Base-by-base conservation (phyloP, 441 rosid species). In the Mallotus repandus region DNA sequence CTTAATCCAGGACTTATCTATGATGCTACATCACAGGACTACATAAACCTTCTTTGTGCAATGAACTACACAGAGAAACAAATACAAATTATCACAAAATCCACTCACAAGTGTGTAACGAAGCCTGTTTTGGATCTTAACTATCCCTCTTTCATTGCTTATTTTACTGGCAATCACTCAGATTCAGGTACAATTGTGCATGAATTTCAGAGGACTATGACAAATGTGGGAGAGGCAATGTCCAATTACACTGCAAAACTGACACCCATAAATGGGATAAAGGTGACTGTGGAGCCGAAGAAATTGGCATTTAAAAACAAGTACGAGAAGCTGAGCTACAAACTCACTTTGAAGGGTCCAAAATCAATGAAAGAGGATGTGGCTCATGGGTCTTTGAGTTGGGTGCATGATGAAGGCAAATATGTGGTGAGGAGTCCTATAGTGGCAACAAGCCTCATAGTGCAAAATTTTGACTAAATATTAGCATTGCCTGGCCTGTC, bases 1-100 rank as follows among this genome's bases (percentile, higher is more conserved):
- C 74, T 89, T 80, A 89, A 92, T 81, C 94, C 90, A 0, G 92
- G 96, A 7, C 89, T 92, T 21, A 77, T 92, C 9, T 92, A 92
- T 67, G 93, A 92, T 50, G 84, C 84, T 4, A 82, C 87, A 3
- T 76, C 76, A 19, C 69, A 78, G 43, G 98, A 88, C 79, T 92
- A 92, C 71, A 71, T 87, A 7, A 79, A 78, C 58, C 87, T 87
- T 70, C 73, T 90, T 1, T 92, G 94, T 63, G 86, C 85, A 9
- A 88, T 88, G 48, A 80, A 83, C 18, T 91, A 89, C 18, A 81
- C 86, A 1, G 78, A 84, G 7, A 89, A 82, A 76, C 62, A 86
- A 63, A 86, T 92, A 63, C 87, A 88, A 69, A 88, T 86, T 63
- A 85, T 92, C 77, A 89, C 96, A 0, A 74, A 41, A 41, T 41